A percentile compares a stretch with the other conserved stretches of the same genome.
These are phyloP conservation scores for Pythium volutum DNA, from an alignment of 352 stramenopile species.

Conservation along the genomic window DNA sequence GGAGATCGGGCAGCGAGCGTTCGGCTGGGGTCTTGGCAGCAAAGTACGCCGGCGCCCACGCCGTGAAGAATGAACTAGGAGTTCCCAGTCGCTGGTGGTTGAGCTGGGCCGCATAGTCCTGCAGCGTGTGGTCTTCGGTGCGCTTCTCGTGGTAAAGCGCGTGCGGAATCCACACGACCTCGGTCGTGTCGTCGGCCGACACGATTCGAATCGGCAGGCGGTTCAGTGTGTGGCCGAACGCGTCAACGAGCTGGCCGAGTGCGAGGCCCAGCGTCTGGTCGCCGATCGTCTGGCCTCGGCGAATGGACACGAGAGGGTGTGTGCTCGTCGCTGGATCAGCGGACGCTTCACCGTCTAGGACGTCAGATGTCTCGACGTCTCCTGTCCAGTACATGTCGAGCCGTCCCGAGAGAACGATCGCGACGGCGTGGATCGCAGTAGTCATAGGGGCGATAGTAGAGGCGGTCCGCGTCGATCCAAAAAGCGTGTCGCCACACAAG, in stretches of 20 bases:
- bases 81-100: background rate
- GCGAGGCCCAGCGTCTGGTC: conserved; percentile 54
- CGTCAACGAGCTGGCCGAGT: conserved; percentile 29
- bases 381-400: conserved; percentile 49
- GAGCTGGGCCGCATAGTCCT: conserved; percentile 28
- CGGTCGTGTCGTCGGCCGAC: conserved; percentile 38
- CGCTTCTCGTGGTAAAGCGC: conserved; percentile 35
- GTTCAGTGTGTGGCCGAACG: background rate
- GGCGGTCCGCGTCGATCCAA: background rate
- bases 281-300: conserved; percentile 44
- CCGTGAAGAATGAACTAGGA: background rate
- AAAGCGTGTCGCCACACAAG: conserved; percentile 10
- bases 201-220: conserved; percentile 31
- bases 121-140: conserved; percentile 38
- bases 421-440: conserved; percentile 22
- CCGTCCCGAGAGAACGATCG: conserved; percentile 36
- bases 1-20: conserved; percentile 23
- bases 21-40: conserved; percentile 4
- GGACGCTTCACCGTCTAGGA: background rate
- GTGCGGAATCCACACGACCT: conserved; percentile 42
- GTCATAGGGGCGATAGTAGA: too few relatives aligned
- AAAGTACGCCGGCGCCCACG: conserved; percentile 22
- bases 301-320: conserved; percentile 28
- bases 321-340: background rate
- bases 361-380: background rate